Percentiles rank a stretch among this genome's conserved stretches.
Conservation (phyloP, 2,329 filamentous ascomycete genomes). For the Pseudogymnoascus sp. region DNA sequence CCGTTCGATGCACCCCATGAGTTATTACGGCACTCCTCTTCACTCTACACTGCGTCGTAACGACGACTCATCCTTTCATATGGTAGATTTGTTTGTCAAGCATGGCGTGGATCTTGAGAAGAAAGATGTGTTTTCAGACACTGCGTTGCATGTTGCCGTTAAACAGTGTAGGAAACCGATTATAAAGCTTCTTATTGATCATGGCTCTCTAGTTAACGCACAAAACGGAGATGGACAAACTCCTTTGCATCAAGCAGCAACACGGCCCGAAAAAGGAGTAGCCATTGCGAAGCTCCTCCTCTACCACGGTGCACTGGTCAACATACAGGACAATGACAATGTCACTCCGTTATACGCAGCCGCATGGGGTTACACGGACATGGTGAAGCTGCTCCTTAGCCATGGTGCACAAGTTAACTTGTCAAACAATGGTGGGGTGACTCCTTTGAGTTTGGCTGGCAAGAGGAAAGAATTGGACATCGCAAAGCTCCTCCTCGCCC, state of each 20-base stretch:
- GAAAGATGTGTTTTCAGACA: not conserved
- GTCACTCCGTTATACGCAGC: no score
- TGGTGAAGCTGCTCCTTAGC: not conserved
- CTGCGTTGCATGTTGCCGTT: not conserved
- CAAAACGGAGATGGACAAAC: not conserved
- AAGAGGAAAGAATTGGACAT: not conserved
- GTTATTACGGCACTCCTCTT: not conserved
- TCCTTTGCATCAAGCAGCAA: not conserved
- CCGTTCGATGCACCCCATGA: no score
- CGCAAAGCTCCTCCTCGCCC: not conserved
- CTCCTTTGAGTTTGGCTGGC: not conserved
- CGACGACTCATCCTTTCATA: not conserved
- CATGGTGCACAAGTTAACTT: not conserved
- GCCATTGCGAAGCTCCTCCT: not conserved
- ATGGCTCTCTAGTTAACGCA: not conserved
- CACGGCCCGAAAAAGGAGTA: not conserved
- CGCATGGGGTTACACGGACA: no score
- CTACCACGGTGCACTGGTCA: not conserved
- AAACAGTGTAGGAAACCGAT: not conserved
- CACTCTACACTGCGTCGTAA: not conserved
- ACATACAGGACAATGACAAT: not conserved
- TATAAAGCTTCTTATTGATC: not conserved
- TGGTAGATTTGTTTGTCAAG: not conserved
- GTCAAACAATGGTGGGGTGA: no score
- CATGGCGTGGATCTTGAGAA: not conserved